Conservation (phyloP, 495 filamentous ascomycete species). For the Hypomontagnella submonticulosa region DNA sequence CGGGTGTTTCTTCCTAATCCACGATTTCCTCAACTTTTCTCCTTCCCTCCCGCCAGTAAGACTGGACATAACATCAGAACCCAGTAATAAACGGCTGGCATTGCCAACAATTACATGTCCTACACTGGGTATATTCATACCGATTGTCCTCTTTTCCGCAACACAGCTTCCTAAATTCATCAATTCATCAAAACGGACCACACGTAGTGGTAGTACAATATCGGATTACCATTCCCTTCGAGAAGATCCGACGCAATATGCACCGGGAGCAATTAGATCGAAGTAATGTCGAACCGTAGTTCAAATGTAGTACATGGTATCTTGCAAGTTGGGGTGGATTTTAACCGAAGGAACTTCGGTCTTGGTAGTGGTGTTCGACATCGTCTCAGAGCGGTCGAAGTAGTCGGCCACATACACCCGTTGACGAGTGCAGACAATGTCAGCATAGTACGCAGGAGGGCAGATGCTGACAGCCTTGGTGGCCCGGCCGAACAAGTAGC, state of each 20-base stretch:
- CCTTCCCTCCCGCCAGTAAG: too few relatives aligned
- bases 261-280: background rate
- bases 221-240: background rate
- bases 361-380: conserved; percentile 38
- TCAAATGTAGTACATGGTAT: conserved; percentile 84
- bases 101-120: too few relatives aligned
- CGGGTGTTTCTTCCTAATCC: too few relatives aligned
- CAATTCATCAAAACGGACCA: background rate
- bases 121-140: background rate
- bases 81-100: too few relatives aligned
- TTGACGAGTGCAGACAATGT: conserved; percentile 77
- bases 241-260: background rate
- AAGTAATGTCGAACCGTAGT: background rate
- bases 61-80: too few relatives aligned
- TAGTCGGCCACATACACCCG: conserved; percentile 70
- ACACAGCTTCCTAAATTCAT: background rate
- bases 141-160: background rate
- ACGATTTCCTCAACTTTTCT: too few relatives aligned
- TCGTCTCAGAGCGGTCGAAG: conserved; percentile 60
- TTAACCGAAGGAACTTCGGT: conserved; percentile 27
- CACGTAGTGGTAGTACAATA: background rate
- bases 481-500: conserved; percentile 81
- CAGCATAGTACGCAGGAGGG: conserved; percentile 86
- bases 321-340: conserved; percentile 63
- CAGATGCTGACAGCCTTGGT: conserved; percentile 83